A percentile compares a stretch with the other conserved stretches of the same genome.
phyloP scores from a whole-genome alignment of 169 alveolate species.

The Plasmodium knowlesi region DNA sequence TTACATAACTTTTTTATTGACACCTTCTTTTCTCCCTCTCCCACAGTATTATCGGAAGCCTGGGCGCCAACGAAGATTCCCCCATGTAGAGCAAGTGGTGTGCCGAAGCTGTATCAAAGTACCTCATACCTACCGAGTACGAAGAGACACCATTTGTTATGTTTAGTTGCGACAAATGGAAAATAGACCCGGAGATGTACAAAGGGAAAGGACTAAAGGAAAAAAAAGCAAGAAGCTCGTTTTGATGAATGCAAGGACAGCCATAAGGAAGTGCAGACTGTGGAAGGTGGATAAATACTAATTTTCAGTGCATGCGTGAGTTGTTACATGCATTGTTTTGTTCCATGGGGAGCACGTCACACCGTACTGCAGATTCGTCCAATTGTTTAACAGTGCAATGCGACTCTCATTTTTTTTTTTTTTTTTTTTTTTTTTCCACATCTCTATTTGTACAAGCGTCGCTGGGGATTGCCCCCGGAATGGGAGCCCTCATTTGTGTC shows the following conservation, averaged over 20 bases:
- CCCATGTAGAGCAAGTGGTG: background rate
- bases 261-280: background rate
- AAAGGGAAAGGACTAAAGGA: background rate
- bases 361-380: background rate
- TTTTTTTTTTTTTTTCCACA: background rate
- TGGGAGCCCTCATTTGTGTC: background rate
- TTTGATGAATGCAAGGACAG: background rate
- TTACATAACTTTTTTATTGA: background rate
- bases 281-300: background rate
- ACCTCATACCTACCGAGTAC: background rate
- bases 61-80: conserved; percentile 2
- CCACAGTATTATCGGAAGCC: conserved; percentile 18
- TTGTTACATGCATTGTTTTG: background rate
- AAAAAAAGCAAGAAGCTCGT: background rate
- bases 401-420: background rate
- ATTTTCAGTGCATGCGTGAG: background rate
- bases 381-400: background rate
- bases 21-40: background rate
- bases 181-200: background rate
- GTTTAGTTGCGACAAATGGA: background rate
- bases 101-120: background rate
- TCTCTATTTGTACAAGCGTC: background rate
- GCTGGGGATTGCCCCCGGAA: background rate
- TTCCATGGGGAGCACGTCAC: background rate
- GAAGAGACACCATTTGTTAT: background rate